Percentiles rank a stretch among this genome's conserved stretches.
phyloP scores from a whole-genome alignment of 106 monocot species.

The Apostasia ramifera region DNA sequence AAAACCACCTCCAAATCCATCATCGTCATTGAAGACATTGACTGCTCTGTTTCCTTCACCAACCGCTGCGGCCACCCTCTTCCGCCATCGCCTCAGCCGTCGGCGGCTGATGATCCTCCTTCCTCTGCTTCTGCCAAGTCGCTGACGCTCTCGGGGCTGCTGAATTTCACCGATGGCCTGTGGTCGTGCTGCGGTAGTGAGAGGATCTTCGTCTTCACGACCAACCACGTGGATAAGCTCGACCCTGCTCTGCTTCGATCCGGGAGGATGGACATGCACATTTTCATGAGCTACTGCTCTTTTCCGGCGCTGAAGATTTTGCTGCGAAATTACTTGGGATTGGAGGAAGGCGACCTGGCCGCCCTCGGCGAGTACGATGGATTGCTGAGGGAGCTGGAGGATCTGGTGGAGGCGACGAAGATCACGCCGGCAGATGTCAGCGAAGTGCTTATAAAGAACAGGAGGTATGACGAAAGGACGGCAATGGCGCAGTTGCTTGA shows the following conservation, averaged over 20 bases:
- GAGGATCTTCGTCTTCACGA: slow-evolving; percentile 80
- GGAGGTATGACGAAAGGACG: slow-evolving; percentile 24
- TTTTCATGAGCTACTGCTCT: slow-evolving; percentile 70
- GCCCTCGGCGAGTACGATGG: not conserved
- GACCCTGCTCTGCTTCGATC: slow-evolving; percentile 68
- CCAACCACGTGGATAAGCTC: slow-evolving; percentile 65
- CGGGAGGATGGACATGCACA: slow-evolving; percentile 87
- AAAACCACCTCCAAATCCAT: slow-evolving; percentile 78
- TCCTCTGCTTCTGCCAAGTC: slow-evolving; percentile 8
- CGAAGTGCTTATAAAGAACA: slow-evolving; percentile 75
- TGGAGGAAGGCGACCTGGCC: slow-evolving; percentile 13
- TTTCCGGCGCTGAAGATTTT: slow-evolving; percentile 63
- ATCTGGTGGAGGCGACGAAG: slow-evolving; percentile 34
- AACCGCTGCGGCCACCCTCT: slow-evolving; percentile 5
- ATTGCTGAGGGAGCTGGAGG: slow-evolving; percentile 39
- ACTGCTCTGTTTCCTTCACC: slow-evolving; percentile 62
- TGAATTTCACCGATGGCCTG: slow-evolving; percentile 80
- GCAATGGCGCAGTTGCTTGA: slow-evolving; percentile 39
- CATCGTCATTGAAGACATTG: slow-evolving; percentile 93
- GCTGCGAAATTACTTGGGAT: slow-evolving; percentile 58
- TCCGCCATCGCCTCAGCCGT: not conserved
- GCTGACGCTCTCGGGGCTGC: slow-evolving; percentile 65
- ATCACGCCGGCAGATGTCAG: slow-evolving; percentile 87
- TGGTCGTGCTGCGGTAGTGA: slow-evolving; percentile 90
- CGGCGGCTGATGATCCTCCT: not conserved